Evolutionary conservation across 768 basidiomycete genomes (phyloP).

Genomic region (Tubosaeta brunneosetosa): DNA sequence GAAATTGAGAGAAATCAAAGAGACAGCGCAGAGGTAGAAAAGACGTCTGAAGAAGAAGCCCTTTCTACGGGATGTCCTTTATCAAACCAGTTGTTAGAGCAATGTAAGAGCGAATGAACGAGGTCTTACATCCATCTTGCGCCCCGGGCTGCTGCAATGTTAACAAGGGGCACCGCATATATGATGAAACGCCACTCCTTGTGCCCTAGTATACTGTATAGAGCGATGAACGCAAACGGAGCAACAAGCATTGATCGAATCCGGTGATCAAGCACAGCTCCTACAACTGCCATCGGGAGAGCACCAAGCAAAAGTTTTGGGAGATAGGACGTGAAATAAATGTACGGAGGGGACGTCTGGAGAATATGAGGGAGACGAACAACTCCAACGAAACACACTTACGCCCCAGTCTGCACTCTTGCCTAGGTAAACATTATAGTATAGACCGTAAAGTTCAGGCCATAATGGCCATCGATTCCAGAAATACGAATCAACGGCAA

Average conservation of each 20-base stretch:
- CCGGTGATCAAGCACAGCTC: slow-evolving; percentile 42
- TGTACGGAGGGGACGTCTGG: slow-evolving; percentile 64
- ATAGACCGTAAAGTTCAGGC: slow-evolving; percentile 78
- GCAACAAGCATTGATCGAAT: slow-evolving; percentile 50
- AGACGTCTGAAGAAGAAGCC: slow-evolving; percentile 43
- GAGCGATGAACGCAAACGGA: slow-evolving; percentile 46
- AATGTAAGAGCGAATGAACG: neutral
- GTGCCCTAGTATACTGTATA: slow-evolving; percentile 78
- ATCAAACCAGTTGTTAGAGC: neutral
- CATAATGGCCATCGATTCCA: slow-evolving; percentile 72
- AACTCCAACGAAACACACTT: slow-evolving; percentile 31
- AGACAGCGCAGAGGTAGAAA: slow-evolving; percentile 40
- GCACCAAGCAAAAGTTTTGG: slow-evolving; percentile 75
- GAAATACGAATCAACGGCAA: slow-evolving; percentile 77
- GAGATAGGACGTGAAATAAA: slow-evolving; percentile 63
- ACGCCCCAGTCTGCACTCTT: slow-evolving; percentile 94
- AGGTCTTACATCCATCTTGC: slow-evolving; percentile 57
- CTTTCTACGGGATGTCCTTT: slow-evolving; percentile 48
- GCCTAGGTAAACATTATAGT: slow-evolving; percentile 84
- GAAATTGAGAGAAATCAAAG: slow-evolving; percentile 51
- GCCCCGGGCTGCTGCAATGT: slow-evolving; percentile 71
- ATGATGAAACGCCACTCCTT: slow-evolving; percentile 98
- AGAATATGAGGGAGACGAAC: neutral
- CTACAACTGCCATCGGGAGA: slow-evolving; percentile 56
- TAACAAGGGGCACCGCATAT: slow-evolving; percentile 79